Evolutionary conservation across 495 filamentous ascomycete species (phyloP).

Genomic region (Bacidia gigantensis): DNA sequence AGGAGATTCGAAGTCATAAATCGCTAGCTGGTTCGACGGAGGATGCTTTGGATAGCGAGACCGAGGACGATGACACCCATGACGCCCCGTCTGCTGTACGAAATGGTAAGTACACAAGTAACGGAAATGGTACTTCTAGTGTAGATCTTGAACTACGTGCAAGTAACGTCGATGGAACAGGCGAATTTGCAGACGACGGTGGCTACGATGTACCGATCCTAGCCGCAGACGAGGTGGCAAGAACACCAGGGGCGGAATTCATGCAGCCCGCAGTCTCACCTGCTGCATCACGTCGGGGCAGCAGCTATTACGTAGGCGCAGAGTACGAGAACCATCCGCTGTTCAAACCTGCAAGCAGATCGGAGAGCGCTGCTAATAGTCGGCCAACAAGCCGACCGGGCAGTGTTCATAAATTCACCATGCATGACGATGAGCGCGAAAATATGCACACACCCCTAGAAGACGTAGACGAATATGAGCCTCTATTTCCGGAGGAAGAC

Average conservation of each 20-base stretch:
- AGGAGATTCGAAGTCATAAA: constrained; percentile 11
- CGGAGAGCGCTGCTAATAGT: constrained; percentile 43
- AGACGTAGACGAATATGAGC: constrained; percentile 89
- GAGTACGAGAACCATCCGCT: constrained; percentile 23
- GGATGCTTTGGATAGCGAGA: constrained; percentile 30
- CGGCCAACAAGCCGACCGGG: constrained; percentile 59
- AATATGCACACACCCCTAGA: constrained; percentile 58
- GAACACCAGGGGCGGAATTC: constrained; percentile 49
- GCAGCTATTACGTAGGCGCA: constrained; percentile 38
- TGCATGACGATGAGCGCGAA: constrained; percentile 37
- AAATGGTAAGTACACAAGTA: constrained; percentile 48
- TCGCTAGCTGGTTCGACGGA: constrained; percentile 19
- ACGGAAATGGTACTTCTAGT: constrained; percentile 31
- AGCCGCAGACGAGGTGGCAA: constrained; percentile 81
- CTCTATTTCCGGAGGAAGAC: constrained; percentile 80
- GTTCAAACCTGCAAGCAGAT: constrained; percentile 25
- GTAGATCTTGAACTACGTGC: constrained; percentile 30
- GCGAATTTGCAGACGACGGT: constrained; percentile 37
- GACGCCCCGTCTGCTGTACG: constrained; percentile 56
- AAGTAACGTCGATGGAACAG: constrained; percentile 35
- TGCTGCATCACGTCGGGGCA: constrained; percentile 43
- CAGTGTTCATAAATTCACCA: constrained; percentile 45
- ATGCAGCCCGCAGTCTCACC: constrained; percentile 65
- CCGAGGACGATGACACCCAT: constrained; percentile 52
- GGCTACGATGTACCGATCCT: constrained; percentile 63